Percentiles rank a stretch among this genome's conserved stretches.
Evolutionary conservation across 208 protist genomes (phyloP).

Genomic region (Wallacemonas collosoma): DNA sequence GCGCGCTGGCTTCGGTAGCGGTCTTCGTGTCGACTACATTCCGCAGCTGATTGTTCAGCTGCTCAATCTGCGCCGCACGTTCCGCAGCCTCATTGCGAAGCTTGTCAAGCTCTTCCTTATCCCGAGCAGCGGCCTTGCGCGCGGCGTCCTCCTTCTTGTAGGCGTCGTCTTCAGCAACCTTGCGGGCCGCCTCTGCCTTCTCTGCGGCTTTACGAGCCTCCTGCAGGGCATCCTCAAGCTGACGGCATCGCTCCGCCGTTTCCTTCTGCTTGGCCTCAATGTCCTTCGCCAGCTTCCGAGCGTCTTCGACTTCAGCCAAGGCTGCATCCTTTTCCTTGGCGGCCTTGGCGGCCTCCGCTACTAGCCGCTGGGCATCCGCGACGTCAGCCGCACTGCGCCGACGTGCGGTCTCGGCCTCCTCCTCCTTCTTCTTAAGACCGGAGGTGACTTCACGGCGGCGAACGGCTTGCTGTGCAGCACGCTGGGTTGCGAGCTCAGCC

Average conservation of each 20-base stretch:
- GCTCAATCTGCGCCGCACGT: slow-evolving; percentile 15
- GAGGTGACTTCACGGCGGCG: slow-evolving; percentile 30
- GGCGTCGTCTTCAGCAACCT: slow-evolving; percentile 25
- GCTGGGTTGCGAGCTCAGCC: slow-evolving; percentile 39
- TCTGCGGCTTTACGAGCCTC: slow-evolving; percentile 39
- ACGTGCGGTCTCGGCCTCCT: slow-evolving; percentile 27
- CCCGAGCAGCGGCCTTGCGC: not conserved
- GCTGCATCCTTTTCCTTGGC: slow-evolving; percentile 25
- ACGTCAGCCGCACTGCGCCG: slow-evolving; percentile 27
- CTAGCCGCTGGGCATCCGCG: slow-evolving; percentile 22
- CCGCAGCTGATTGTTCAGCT: slow-evolving; percentile 8
- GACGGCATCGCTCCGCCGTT: slow-evolving; percentile 26
- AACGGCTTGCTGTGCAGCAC: slow-evolving; percentile 40
- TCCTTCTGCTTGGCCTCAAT: slow-evolving; percentile 33
- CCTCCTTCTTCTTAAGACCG: slow-evolving; percentile 29
- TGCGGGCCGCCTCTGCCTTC: slow-evolving; percentile 26
- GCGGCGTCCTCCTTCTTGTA: slow-evolving; percentile 15
- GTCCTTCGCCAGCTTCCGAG: slow-evolving; percentile 20
- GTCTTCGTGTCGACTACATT: slow-evolving; percentile 9
- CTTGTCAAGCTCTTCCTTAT: slow-evolving; percentile 28
- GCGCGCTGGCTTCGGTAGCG: not conserved
- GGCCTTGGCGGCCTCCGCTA: slow-evolving; percentile 25
- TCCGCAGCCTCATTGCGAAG: slow-evolving; percentile 21
- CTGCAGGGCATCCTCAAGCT: slow-evolving; percentile 33
- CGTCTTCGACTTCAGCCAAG: slow-evolving; percentile 25